Evolutionary conservation across 345 rosid genomes (phyloP).

Genomic region (Dipteronia sinensis): DNA sequence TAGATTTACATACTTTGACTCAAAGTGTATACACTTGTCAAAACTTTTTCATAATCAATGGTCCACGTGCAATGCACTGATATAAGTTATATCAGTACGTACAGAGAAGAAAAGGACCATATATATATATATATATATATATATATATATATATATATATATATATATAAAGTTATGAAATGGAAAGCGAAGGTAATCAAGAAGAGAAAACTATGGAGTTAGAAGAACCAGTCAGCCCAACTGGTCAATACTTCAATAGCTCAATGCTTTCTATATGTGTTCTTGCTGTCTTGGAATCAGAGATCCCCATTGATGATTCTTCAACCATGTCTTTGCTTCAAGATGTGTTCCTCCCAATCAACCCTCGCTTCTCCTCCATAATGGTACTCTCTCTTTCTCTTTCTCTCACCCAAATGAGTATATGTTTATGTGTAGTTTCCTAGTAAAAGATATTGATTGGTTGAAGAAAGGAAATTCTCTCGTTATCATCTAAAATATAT

Average conservation of each 20-base stretch:
- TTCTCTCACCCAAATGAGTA: background rate
- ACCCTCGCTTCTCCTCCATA: constrained; percentile 51
- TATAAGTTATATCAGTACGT: too few species aligned
- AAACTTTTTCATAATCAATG: too few species aligned
- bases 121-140: too few species aligned
- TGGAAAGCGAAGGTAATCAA: background rate
- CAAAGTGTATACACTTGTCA: too few species aligned
- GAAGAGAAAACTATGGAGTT: constrained; percentile 6
- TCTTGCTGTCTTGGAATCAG: constrained; percentile 32
- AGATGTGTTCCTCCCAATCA: constrained; percentile 44
- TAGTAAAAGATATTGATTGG: background rate
- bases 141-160: too few species aligned
- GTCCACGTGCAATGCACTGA: too few species aligned
- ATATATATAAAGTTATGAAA: background rate
- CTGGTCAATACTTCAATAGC: constrained; percentile 40
- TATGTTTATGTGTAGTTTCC: too few species aligned
- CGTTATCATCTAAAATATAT: too few species aligned
- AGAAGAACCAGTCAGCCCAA: constrained; percentile 47
- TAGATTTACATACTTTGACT: too few species aligned
- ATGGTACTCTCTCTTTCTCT: constrained; percentile 32
- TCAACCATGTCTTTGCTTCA: constrained; percentile 16
- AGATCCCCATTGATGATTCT: constrained; percentile 38
- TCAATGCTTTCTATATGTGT: constrained; percentile 30
- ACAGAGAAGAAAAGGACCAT: too few species aligned
- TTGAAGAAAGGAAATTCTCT: background rate